Evolutionary conservation across 306 rosid species (phyloP), one percentile per base, ranked within the genome.

Genomic region (Trifolium subterraneum): DNA sequence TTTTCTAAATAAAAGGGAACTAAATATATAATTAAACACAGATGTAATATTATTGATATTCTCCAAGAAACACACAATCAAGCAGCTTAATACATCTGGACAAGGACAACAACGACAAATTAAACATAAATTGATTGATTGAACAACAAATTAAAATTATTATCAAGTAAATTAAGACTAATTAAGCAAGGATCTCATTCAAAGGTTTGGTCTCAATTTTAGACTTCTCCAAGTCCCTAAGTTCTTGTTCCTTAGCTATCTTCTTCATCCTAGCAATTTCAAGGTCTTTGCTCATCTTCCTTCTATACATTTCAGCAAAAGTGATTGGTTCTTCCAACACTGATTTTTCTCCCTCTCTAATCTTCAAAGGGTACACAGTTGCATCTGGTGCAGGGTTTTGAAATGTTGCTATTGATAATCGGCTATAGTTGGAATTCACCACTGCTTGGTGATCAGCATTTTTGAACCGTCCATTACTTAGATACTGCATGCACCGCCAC

Each of bases 371-470:
- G 36, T 86, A 91, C 42, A 91, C 97, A 8, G 13, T 80, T 4
- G 97, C 95, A 0, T 91, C 86, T 13, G 80, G 90, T 2, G 95
- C 86, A 19, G 97, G 97, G 79, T 91, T 91, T 27, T 91, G 97
- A 76, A 91, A 94, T 6, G 97, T 94, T 0, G 99, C 99, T 63
- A 94, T 92, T 10, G 99, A 94, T 66, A 94, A 64, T 27, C 99
- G 82, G 66, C 90, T 90, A 7, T 22, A 10, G 78, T 90, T 82
- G 0, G 96, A 90, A 87, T 94, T 94, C 83, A 94, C 99, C 72
- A 92, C 99, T 16, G 97, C 99, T 70, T 86, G 93, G 51, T 94
- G 99, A 62, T 94, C 97, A 8, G 96, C 99, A 18, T 86, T 94
- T 86, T 84, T 94, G 86, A 94, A 94, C 83, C 96, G 89, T 67